Base-by-base conservation (phyloP, 139 green algal species). In the Pseudopediastrum boryanum region DNA sequence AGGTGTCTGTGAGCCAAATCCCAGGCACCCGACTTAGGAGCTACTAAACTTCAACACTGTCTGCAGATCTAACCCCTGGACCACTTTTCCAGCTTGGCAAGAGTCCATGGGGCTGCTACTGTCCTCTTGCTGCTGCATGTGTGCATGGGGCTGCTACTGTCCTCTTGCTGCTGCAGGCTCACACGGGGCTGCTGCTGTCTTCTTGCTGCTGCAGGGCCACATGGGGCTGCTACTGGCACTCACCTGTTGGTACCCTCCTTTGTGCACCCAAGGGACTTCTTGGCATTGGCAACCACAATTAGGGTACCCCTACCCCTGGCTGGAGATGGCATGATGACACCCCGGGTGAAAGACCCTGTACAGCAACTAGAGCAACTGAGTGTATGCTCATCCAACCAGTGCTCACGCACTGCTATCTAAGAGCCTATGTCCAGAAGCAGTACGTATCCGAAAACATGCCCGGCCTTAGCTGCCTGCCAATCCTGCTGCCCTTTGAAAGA, bases 251-350 rank as follows among this genome's bases (percentile, higher is more conserved):
- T 94, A 74, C 90, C 90, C 38, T 82, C 70, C 73, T 90, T 85
- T 4, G 89, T 94, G 72, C 81, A 86, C 8, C 84, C 90, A 62
- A 93, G 83, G 19, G 85, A 88, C 71, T 92, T 93, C 83, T 91
- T 92, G 61, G 72, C 85, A 54, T 92, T 92, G 62, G 85, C 87
- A 64, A 93, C 74, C n/a, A 94, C 85, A 21, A 94, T 54, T 42
- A 94, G 82, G 12, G 85, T 59, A 50, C 79, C 81, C 63, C 89
- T 87, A 38, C 71, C 59, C 9, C 75, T 82, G 1, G 81, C 56
- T 42, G 74, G 74, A 31, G 44, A 65, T 21, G 75, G 70, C 27
- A 59, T 67, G 36, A 83, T 58, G 42, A 75, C 43, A 39, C 38
- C 59, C 50, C 59, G 74, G 39, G 48, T 64, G 51, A 80, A 83